A percentile compares a stretch with the other conserved stretches of the same genome.
Conservation (phyloP, 352 stramenopile species). For the Phytophthora sojae region DNA sequence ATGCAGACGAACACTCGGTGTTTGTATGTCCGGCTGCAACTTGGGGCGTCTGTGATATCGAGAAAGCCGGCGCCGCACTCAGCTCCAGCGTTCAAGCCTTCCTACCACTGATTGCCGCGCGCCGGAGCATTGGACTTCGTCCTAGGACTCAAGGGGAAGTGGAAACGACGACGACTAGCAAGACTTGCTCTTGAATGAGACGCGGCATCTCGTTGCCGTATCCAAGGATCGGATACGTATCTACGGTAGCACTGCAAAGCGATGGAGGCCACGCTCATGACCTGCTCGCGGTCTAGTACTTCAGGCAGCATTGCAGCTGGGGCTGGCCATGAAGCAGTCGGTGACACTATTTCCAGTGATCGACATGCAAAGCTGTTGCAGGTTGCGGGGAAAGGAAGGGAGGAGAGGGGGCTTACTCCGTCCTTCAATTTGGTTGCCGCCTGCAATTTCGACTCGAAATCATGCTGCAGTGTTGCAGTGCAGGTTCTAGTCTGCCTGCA, state of each 20-base stretch:
- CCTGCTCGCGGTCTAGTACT: background rate
- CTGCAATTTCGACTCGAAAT: background rate
- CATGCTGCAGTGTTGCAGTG: background rate
- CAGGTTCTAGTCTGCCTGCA: background rate
- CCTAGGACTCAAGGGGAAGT: background rate
- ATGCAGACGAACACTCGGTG: slow-evolving; percentile 27
- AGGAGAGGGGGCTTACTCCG: too few species aligned
- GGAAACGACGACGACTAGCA: background rate
- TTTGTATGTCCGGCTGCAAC: slow-evolving; percentile 35
- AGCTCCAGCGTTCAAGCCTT: background rate
- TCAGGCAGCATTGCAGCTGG: background rate
- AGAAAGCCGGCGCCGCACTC: slow-evolving; percentile 25
- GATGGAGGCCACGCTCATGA: too few species aligned
- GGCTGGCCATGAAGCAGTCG: background rate
- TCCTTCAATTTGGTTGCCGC: too few species aligned
- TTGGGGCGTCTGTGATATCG: slow-evolving; percentile 34
- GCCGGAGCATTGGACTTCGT: background rate
- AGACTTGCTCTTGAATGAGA: background rate
- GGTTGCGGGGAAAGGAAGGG: too few species aligned
- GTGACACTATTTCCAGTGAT: background rate
- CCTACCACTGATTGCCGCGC: background rate
- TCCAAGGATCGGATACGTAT: background rate
- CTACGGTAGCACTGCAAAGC: background rate
- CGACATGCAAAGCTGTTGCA: too few species aligned
- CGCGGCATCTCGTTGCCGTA: background rate